Evolutionary conservation across 2,329 filamentous ascomycete genomes (phyloP).

Genomic region (Colletotrichum coccodes): DNA sequence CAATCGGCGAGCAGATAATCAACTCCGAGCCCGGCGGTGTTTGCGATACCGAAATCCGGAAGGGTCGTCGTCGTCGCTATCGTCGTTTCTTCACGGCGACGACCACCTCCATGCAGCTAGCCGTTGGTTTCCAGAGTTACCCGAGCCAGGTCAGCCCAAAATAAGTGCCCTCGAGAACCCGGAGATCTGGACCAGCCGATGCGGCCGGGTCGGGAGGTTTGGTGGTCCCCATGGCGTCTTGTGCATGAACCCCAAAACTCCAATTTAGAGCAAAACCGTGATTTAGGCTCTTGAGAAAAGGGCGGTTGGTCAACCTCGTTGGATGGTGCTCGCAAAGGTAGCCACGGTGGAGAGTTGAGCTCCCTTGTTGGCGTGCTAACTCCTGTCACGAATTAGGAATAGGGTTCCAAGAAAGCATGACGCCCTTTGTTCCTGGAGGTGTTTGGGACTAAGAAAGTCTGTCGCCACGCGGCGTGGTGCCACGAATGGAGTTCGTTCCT

Average conservation of each 20-base stretch:
- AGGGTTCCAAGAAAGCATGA: background rate
- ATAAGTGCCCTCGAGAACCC: background rate
- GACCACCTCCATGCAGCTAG: no score
- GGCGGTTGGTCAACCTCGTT: background rate
- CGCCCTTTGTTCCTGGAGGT: slow-evolving; percentile 14
- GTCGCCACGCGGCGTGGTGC: background rate
- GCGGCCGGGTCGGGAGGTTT: background rate
- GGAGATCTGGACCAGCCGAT: background rate
- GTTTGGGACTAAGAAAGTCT: slow-evolving; percentile 22
- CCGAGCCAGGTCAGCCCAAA: background rate
- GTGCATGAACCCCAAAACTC: background rate
- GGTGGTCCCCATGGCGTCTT: background rate
- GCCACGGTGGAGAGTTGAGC: background rate
- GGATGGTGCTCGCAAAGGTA: no score
- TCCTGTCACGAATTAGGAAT: background rate
- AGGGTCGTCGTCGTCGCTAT: background rate
- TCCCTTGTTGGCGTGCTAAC: background rate
- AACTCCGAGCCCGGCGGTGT: background rate
- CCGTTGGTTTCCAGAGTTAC: background rate
- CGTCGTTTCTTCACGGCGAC: background rate
- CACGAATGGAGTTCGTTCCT: background rate
- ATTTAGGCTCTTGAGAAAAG: background rate
- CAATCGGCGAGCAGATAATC: background rate
- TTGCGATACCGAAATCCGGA: background rate
- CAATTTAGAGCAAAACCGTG: background rate